Evolutionary conservation across 225 moss, liverwort and hornwort species (phyloP), one percentile per base, ranked within the genome.

Genomic region (Polytrichum formosum): DNA sequence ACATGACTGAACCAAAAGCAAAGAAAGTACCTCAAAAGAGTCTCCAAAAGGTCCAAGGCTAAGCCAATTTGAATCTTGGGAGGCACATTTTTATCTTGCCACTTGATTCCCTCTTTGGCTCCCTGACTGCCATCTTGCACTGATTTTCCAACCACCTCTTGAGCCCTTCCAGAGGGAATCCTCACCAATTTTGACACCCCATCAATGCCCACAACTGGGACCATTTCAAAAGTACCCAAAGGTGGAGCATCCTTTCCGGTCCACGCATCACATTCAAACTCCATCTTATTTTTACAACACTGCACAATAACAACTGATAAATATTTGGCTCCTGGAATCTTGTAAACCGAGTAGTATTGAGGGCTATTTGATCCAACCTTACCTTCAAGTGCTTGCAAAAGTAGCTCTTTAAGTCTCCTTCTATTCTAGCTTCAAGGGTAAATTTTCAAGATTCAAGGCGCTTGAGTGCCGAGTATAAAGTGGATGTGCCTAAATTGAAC

Each of bases 21-120:
- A 35, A 46, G 59, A n/a, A 69, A 66, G 65, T 62, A 95, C 92
- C 97, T 92, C 73, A 94, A 74, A 70, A 94, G 74, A 73, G 90
- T 90, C 85, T 98, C 97, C 75, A 98, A 74, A 80, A 94, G 80
- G 73, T 98, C 94, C 72, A 98, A 84, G 70, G 90, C 90, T 72
- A 98, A 69, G 25, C 98, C 92, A 68, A 98, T 76, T 75, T 94
- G 92, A 69, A 94, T 81, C 72, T 92, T 98, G 26, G 91, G 85
- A 74, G 92, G 94, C 30, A 98, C 92, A 72, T 90, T 90, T 64
- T 90, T 85, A 75, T 98, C 94, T 67, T 92, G 92, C 98, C 98
- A 98, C 75, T 88, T 94, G 66, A 98, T 94, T 28, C 92, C 97
- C 66, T 97, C 97, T 77, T 94, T 92, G 26, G 92, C 97, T 68